Conservation (phyloP, 2,329 filamentous ascomycete species). For the Penicillium sclerotigenum region DNA sequence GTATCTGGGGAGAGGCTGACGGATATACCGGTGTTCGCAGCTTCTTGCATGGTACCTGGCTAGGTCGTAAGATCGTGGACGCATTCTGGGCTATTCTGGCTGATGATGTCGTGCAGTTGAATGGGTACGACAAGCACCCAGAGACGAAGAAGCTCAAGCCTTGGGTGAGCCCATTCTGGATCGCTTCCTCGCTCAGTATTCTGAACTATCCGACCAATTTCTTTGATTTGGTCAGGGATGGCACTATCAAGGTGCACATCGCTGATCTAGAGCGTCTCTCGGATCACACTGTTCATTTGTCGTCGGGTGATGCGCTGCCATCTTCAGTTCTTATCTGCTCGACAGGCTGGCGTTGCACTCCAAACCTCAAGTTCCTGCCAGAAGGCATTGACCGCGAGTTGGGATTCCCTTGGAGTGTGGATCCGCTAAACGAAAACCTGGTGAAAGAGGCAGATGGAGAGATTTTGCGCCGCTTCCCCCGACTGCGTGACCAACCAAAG, state of each 20-base stretch:
- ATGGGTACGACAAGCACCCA: constrained; percentile 45
- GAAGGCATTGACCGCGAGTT: constrained; percentile 43
- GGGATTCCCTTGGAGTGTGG: constrained; percentile 44
- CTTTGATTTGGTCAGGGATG: constrained; percentile 54
- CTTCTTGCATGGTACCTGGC: constrained; percentile 52
- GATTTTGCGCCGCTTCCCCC: constrained; percentile 52
- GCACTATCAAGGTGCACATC: constrained; percentile 55
- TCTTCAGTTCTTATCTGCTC: constrained; percentile 54
- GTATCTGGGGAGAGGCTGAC: constrained; percentile 65
- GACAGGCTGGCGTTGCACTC: constrained; percentile 56
- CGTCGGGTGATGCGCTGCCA: constrained; percentile 44
- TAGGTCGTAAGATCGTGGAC: constrained; percentile 49
- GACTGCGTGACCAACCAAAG: constrained; percentile 45
- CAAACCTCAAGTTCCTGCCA: constrained; percentile 50
- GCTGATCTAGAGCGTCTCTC: constrained; percentile 53
- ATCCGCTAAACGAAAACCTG: constrained; percentile 36
- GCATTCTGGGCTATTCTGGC: constrained; percentile 55
- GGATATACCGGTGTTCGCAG: constrained; percentile 50
- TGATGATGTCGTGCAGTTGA: constrained; percentile 49
- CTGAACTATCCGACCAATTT: constrained; percentile 59
- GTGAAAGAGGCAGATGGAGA: constrained; percentile 48
- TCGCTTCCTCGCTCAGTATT: constrained; percentile 56
- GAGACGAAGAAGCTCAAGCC: constrained; percentile 48
- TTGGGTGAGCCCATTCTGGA: constrained; percentile 51
- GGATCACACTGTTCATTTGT: constrained; percentile 47